Evolutionary conservation across 345 rosid species (phyloP).

Genomic region (Bretschneidera sinensis): DNA sequence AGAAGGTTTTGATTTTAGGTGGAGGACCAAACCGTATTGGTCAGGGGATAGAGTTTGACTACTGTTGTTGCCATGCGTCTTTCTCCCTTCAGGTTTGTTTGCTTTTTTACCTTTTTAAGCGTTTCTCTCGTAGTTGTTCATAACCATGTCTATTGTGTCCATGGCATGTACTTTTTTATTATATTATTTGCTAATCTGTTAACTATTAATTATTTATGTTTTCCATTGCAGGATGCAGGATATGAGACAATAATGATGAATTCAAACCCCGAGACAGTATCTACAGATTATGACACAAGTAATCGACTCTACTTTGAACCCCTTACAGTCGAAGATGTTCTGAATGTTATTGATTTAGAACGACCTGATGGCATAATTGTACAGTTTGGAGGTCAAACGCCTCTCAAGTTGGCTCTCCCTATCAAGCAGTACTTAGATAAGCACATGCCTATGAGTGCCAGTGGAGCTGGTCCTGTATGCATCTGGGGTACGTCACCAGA

Average conservation of each 20-base stretch:
- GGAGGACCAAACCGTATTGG: slow-evolving; percentile 99
- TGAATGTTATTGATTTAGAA: slow-evolving; percentile 80
- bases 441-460: slow-evolving; percentile 54
- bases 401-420: slow-evolving; percentile 82
- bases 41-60: slow-evolving; percentile 97
- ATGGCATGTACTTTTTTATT: too few species aligned
- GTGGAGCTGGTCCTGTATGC: slow-evolving; percentile 67
- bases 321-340: slow-evolving; percentile 85
- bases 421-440: slow-evolving; percentile 78
- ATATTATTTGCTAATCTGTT: not conserved
- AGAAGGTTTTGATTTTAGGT: slow-evolving; percentile 90
- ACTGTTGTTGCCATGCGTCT: slow-evolving; percentile 97
- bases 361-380: slow-evolving; percentile 95
- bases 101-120: too few species aligned
- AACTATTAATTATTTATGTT: slow-evolving; percentile 12
- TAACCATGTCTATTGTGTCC: too few species aligned
- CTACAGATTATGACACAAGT: slow-evolving; percentile 95
- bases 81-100: slow-evolving; percentile 85
- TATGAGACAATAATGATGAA: slow-evolving; percentile 99
- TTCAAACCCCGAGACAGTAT: slow-evolving; percentile 96
- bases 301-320: slow-evolving; percentile 96
- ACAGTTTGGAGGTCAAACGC: slow-evolving; percentile 98
- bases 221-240: slow-evolving; percentile 71
- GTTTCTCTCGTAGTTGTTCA: not conserved
- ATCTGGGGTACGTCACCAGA: slow-evolving; percentile 99